Conservation (phyloP, 257 asterid species). For the Paraleonurus japonicus region DNA sequence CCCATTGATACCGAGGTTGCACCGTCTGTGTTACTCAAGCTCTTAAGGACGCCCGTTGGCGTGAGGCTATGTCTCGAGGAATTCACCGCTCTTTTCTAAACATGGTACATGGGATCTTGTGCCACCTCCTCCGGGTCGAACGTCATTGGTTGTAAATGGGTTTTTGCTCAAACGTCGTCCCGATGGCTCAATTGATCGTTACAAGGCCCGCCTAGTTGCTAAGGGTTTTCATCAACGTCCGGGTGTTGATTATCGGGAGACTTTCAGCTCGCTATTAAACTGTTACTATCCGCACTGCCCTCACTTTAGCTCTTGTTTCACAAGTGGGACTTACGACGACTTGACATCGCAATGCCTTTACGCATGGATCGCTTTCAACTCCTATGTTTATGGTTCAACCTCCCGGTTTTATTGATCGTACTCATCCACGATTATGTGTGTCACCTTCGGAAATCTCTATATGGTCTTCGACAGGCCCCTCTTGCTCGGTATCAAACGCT, state of each 20-base stretch:
- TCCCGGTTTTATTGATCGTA: background rate
- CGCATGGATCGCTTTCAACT: background rate
- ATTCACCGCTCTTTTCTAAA: background rate
- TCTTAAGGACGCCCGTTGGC: background rate
- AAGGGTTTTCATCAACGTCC: background rate
- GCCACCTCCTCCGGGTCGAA: background rate
- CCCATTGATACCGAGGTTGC: background rate
- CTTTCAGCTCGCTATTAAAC: background rate
- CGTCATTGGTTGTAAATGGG: background rate
- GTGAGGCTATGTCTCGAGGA: background rate
- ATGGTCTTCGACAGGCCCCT: background rate
- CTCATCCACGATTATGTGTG: background rate
- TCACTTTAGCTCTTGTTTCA: background rate
- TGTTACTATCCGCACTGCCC: background rate
- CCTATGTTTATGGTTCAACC: background rate
- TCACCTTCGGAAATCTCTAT: background rate
- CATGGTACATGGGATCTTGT: background rate
- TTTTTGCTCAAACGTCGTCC: background rate
- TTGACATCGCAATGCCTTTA: background rate
- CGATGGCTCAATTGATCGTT: background rate
- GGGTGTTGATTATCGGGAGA: background rate
- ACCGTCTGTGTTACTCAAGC: background rate
- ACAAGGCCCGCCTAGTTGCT: background rate
- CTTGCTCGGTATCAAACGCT: background rate
- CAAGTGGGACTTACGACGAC: background rate